Base-by-base conservation (phyloP, 345 rosid species). In the Pseudoturritis turrita region DNA sequence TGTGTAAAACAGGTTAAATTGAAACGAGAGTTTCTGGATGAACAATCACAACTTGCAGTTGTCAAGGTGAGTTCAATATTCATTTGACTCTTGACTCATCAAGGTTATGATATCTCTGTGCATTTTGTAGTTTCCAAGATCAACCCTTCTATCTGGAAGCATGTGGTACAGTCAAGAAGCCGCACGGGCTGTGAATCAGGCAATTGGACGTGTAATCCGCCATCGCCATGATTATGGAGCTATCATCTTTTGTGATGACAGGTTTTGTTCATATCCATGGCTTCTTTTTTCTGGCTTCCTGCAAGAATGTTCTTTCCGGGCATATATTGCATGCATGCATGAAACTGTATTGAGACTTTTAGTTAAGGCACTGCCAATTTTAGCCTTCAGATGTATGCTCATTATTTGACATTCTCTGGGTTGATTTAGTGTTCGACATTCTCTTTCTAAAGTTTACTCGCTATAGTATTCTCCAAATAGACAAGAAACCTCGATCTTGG, bases 191-290 rank as follows among this genome's bases (percentile, higher is more conserved):
- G 98, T 91, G 61, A 95, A 95, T 82, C 98, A 95, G 79, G 96
- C 98, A 61, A 86, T 91, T 65, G 99, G 98, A 62, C 96, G 97
- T 71, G 98, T 95, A 53, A 95, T 95, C 72, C 96, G 98, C 69
- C 98, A 95, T 75, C 85, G 91, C 39, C 83, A 89, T 81, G 99
- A 95, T 80, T 91, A 87, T 80, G 98, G 98, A 62, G 96, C 91
- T 33, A 89, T 91, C 66, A 87, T 91, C 66, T 87, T 95, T 61
- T 88, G 95, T 78, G 99, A 91, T 83, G 96, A 89, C 75, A 91
- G 97, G 99, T 94, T 78, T 28, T 46, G 5, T 39, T 75, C 28
- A 52, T 68, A 28, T 35, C 40, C 35, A 4, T 61, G 15, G 22
- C 25, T 25, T 26, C 4, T 50, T 54, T 39, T 53, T 39, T 43